Evolutionary conservation across 345 rosid species (phyloP), one percentile per base, ranked within the genome.

Genomic region (Pugionium dolabratum): DNA sequence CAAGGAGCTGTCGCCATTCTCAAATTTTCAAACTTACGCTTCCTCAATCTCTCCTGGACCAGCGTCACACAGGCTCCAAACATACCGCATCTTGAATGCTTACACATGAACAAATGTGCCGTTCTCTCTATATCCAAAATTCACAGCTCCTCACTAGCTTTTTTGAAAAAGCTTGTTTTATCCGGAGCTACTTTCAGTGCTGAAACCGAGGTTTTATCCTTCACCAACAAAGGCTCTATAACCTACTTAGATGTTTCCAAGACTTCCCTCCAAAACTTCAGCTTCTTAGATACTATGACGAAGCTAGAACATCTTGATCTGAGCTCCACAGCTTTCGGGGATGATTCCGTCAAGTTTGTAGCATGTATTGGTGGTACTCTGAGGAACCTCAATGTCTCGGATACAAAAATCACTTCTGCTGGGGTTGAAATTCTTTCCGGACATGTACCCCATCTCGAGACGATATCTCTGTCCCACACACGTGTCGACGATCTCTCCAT

Each of bases 1-100:
- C 54, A 73, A 47, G 96, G 96, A n/a, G 89, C 73, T 57, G 25
- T 63, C 31, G 30, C 65, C 74, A 86, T 93, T 64, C 72, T 43
- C 58, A 64, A 52, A 34, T 88, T 93, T 51, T 79, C 85, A 54
- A 79, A 80, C 69, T 70, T 93, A 79, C 82, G 76, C 72, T 84
- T 79, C 81, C 89, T 93, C 54, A 82, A 75, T 83, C 81, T 90
- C 66, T 96, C 88, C 0, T 88, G 95, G 99, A 90, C 96, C 28
- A 40, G 73, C 26, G 82, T 90, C 53, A 79, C 95, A 35, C 70
- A 64, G 47, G 67, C 88, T 74, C 96, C 95, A 40, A 79, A 76
- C 58, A 61, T 88, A 62, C 69, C 83, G 31, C 78, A 84, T 48
- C 85, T 93, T 49, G 88, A 82, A 78, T 83, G 78, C 82, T 80